A percentile compares a stretch with the other conserved stretches of the same genome.
Evolutionary conservation across 1,284 basidiomycete genomes (phyloP).

Genomic region (Taiwanofungus camphoratus): DNA sequence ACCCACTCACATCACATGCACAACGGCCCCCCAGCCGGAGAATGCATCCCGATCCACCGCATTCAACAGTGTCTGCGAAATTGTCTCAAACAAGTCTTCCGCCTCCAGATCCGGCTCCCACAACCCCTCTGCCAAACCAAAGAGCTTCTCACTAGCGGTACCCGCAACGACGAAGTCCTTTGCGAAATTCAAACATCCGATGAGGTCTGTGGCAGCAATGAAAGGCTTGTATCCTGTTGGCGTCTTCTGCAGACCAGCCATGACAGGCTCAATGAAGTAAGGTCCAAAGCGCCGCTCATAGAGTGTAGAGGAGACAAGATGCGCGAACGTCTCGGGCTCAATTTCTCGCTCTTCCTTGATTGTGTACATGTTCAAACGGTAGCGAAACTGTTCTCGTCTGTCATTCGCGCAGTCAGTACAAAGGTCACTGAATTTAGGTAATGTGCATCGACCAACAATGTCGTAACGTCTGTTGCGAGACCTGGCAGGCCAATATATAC

Average conservation of each 20-base stretch:
- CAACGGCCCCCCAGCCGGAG: conserved; percentile 95
- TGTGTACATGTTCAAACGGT: conserved; percentile 97
- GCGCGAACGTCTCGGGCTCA: conserved; percentile 93
- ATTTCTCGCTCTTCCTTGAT: conserved; percentile 99
- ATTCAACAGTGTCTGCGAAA: conserved; percentile 93
- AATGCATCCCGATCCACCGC: conserved; percentile 95
- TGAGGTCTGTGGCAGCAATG: conserved; percentile 94
- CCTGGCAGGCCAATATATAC: conserved; percentile 93
- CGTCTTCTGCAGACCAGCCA: conserved; percentile 84
- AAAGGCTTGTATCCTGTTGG: conserved; percentile 81
- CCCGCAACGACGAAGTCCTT: conserved; percentile 98
- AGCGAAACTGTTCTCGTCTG: conserved; percentile 86
- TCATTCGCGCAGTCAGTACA: neutral
- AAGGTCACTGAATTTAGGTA: too few species aligned
- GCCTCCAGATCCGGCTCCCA: conserved; percentile 98
- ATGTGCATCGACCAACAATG: conserved; percentile 55
- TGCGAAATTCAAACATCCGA: conserved; percentile 93
- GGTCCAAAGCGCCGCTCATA: conserved; percentile 97
- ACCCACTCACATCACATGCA: conserved; percentile 87
- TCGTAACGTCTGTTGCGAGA: conserved; percentile 89
- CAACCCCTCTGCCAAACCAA: conserved; percentile 95
- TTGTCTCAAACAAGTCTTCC: conserved; percentile 98
- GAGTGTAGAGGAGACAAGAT: conserved; percentile 94
- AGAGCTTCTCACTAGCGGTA: conserved; percentile 90
- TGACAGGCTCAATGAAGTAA: conserved; percentile 96